Conservation (phyloP, 179 eudicot genomes). For the Heliamphora pulchella region DNA sequence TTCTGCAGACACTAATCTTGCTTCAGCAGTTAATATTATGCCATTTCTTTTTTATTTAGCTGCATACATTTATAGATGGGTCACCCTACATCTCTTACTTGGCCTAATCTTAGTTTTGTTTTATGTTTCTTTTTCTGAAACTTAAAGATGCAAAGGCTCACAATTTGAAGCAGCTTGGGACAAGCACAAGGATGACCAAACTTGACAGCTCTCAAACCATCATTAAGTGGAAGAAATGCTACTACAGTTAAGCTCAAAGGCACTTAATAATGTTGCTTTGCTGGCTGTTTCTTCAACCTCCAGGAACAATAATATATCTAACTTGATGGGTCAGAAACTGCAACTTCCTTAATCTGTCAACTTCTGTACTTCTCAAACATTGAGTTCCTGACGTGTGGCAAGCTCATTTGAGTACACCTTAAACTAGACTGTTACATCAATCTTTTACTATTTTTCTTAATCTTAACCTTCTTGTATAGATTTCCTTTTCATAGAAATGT, state of each 20-base stretch:
- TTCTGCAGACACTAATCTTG: conserved; percentile 44
- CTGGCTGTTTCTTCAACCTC: background rate
- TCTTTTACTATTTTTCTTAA: background rate
- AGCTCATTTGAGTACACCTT: background rate
- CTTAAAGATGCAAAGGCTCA: conserved; percentile 53
- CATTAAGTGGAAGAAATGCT: conserved; percentile 25
- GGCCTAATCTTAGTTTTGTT: conserved; percentile 1
- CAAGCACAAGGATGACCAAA: conserved; percentile 77
- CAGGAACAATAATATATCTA: too few species aligned
- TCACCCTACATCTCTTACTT: background rate
- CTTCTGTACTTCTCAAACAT: too few species aligned
- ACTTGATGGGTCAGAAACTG: background rate
- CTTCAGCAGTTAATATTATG: conserved; percentile 60
- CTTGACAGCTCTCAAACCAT: conserved; percentile 43
- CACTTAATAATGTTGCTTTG: conserved; percentile 2
- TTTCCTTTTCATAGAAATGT: conserved; percentile 7
- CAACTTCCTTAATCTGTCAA: too few species aligned
- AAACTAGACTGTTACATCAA: background rate
- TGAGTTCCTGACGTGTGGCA: background rate
- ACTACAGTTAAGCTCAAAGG: conserved; percentile 17
- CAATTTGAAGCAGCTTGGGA: conserved; percentile 72
- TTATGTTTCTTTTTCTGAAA: background rate
- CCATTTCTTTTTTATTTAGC: background rate
- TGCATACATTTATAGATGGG: background rate
- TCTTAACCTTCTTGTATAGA: background rate